Conservation (phyloP, 345 rosid genomes). For the Lepidium sativum region DNA sequence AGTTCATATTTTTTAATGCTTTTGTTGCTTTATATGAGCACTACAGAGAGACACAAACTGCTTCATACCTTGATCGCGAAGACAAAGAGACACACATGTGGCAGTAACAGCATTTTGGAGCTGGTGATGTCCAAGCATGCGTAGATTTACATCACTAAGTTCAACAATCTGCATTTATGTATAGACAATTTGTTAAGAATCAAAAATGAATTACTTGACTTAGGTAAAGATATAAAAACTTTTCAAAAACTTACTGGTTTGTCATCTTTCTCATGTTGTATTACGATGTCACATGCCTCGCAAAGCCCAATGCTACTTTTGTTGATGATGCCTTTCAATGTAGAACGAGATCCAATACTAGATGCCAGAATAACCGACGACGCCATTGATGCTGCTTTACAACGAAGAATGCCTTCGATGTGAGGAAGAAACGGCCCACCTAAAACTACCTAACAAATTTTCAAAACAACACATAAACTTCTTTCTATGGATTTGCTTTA, state of each 20-base stretch:
- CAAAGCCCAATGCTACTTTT: conserved; percentile 37
- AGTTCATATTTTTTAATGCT: background rate
- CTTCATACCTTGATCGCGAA: conserved; percentile 51
- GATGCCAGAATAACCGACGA: conserved; percentile 57
- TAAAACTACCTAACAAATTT: conserved; percentile 23
- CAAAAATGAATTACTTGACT: background rate
- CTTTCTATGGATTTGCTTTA: background rate
- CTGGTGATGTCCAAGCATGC: conserved; percentile 85
- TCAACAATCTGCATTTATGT: conserved; percentile 40
- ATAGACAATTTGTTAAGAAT: background rate
- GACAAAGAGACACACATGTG: conserved; percentile 59
- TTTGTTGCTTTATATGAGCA: background rate
- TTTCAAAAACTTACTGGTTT: conserved; percentile 36
- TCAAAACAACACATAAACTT: background rate
- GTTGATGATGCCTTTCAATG: conserved; percentile 41
- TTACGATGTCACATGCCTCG: conserved; percentile 51
- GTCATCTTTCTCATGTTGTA: conserved; percentile 39
- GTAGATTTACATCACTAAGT: conserved; percentile 51
- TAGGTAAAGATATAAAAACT: background rate
- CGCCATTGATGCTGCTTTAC: conserved; percentile 48
- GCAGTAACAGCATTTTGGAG: conserved; percentile 87
- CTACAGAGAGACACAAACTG: background rate
- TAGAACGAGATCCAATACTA: conserved; percentile 39
- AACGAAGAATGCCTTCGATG: conserved; percentile 50
- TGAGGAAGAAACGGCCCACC: conserved; percentile 93